Evolutionary conservation across 2,329 filamentous ascomycete genomes (phyloP), one percentile per base, ranked within the genome.

Genomic region (Neocucurbitaria cava): DNA sequence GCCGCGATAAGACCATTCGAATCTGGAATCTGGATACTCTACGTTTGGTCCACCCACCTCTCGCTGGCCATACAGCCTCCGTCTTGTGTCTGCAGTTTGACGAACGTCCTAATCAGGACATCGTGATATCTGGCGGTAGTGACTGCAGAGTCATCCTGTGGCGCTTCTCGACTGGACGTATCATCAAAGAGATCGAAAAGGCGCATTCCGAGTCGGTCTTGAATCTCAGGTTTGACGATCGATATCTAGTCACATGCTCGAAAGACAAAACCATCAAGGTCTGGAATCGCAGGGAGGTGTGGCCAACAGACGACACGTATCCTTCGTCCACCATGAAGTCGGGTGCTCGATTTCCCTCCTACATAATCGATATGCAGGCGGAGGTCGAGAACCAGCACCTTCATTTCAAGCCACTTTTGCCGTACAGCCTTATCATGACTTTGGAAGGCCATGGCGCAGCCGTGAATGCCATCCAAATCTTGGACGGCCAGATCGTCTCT

Each of bases 261-360:
- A 99, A 99, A 74, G 95, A 99, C 76, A 96, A 93, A 75, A 89
- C 89, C 0, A 96, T 99, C 81, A 97, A 97, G 76, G 88, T 99
- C 17, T 99, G 96, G 85, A 98, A 94, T 73, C 87, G 95, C 5
- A 83, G 81, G 17, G 69, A 75, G 48, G 69, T 81, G 41, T 57
- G 70, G 46, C 70, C 74, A 1, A 76, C 76, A 9, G 74, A 77
- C 40, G 68, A 74, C 5, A 69, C 74, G 3, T 78, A 78, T 53
- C 76, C 74, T 17, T 68, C 64, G 52, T 74, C 59, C 48, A 83
- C 68, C 56, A 74, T 65, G 60, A 76, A 78, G 38, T 72, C 76
- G 9, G 75, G 74, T 4, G 79, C 79, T 17, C 76, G 70, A 8
- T 84, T 81, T 58, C 82, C 83, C 1, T 74, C 78, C 3, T 84